A percentile compares a stretch with the other conserved stretches of the same genome.
Conservation (phyloP, 208 protist species). For the Borovskyia barvae region DNA sequence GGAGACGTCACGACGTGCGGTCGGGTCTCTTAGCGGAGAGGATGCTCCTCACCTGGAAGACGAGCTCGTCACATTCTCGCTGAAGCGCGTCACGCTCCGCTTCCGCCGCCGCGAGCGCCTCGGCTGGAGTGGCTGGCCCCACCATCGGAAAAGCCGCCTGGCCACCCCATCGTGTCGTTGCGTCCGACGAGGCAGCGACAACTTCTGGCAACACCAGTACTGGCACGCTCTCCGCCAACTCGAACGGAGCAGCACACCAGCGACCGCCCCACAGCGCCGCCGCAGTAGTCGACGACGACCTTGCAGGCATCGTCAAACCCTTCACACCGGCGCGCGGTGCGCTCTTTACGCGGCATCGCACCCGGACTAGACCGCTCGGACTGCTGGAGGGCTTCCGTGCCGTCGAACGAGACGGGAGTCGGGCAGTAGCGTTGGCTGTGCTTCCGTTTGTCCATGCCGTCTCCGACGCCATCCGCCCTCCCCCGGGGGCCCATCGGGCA, state of each 20-base stretch:
- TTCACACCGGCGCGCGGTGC: slow-evolving; percentile 10
- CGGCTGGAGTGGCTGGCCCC: slow-evolving; percentile 4
- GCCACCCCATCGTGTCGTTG: too few species aligned
- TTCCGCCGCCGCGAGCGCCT: slow-evolving; percentile 32
- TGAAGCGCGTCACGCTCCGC: slow-evolving; percentile 39
- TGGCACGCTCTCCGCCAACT: not conserved
- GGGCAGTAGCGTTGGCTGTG: not conserved
- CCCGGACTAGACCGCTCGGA: not conserved
- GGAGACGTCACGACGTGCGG: not conserved
- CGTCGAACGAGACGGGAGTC: not conserved
- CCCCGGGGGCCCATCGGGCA: slow-evolving; percentile 8
- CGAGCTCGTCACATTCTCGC: slow-evolving; percentile 60
- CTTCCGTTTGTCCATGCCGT: slow-evolving; percentile 4
- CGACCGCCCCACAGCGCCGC: slow-evolving; percentile 23
- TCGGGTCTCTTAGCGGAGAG: not conserved
- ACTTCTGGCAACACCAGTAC: not conserved
- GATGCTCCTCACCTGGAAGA: slow-evolving; percentile 30
- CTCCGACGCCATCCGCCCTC: not conserved
- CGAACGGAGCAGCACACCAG: slow-evolving; percentile 18
- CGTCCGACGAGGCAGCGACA: too few species aligned
- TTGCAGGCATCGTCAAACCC: not conserved
- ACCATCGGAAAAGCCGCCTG: not conserved
- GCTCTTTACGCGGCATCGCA: slow-evolving; percentile 11
- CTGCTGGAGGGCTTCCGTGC: not conserved
- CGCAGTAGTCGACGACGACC: not conserved